Evolutionary conservation across 768 basidiomycete species (phyloP).

Genomic region (Pluteus cervinus): DNA sequence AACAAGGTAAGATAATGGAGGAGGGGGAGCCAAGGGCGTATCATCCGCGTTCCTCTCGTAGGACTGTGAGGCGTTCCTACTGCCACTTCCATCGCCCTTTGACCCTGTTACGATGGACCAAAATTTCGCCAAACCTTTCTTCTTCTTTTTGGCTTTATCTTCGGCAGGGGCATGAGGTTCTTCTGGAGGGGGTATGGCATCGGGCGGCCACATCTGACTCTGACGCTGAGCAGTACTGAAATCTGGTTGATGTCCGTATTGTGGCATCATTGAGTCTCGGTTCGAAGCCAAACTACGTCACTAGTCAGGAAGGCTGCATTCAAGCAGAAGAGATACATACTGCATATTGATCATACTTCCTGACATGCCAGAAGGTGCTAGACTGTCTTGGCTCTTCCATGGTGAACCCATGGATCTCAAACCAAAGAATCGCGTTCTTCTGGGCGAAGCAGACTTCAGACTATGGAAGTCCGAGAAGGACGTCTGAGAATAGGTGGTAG

Average conservation of each 20-base stretch:
- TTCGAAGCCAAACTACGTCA: slow-evolving; percentile 67
- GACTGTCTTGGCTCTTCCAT: slow-evolving; percentile 76
- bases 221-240: slow-evolving; percentile 37
- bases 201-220: slow-evolving; percentile 46
- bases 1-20: slow-evolving; percentile 85
- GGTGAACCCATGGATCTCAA: slow-evolving; percentile 64
- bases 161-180: slow-evolving; percentile 27
- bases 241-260: slow-evolving; percentile 20
- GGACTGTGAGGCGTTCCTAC: slow-evolving; percentile 29
- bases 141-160: slow-evolving; percentile 69
- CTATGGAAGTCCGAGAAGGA: slow-evolving; percentile 81
- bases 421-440: slow-evolving; percentile 74
- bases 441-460: slow-evolving; percentile 58
- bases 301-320: slow-evolving; percentile 3
- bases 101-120: slow-evolving; percentile 73
- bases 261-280: slow-evolving; percentile 40
- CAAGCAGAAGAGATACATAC: slow-evolving; percentile 39
- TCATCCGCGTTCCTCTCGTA: slow-evolving; percentile 56
- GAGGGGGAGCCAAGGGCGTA: slow-evolving; percentile 81
- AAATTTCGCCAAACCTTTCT: slow-evolving; percentile 71
- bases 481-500: slow-evolving; percentile 67
- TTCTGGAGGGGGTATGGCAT: slow-evolving; percentile 12
- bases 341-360: slow-evolving; percentile 94
- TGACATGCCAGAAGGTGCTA: slow-evolving; percentile 74
- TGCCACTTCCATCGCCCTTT: slow-evolving; percentile 30